phyloP scores from a whole-genome alignment of 352 stramenopile genomes.

The Globisporangium cystogenes region DNA sequence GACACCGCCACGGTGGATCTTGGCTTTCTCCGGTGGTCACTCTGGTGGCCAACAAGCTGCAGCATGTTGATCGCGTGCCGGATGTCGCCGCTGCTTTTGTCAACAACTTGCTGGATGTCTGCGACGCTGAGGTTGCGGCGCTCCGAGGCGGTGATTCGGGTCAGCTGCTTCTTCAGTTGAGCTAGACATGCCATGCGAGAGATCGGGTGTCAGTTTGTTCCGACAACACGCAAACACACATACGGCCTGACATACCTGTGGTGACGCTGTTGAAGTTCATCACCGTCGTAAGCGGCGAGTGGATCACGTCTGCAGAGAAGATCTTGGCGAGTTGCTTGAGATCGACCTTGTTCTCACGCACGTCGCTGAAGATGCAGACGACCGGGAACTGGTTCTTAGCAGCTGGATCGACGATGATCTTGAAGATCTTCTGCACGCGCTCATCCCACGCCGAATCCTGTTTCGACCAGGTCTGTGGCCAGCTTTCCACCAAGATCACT shows the following conservation, averaged over 20 bases:
- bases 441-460: slow-evolving; percentile 37
- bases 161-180: slow-evolving; percentile 70
- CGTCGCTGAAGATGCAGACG: slow-evolving; percentile 80
- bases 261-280: slow-evolving; percentile 82
- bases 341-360: slow-evolving; percentile 72
- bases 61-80: slow-evolving; percentile 78
- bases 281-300: slow-evolving; percentile 58
- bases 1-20: neutral
- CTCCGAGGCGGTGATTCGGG: slow-evolving; percentile 32
- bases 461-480: slow-evolving; percentile 48
- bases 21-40: slow-evolving; percentile 1
- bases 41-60: slow-evolving; percentile 25
- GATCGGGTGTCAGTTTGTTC: neutral
- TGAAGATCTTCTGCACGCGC: slow-evolving; percentile 50
- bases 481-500: slow-evolving; percentile 72
- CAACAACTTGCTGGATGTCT: slow-evolving; percentile 45
- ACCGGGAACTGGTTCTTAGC: slow-evolving; percentile 42
- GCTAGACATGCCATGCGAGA: slow-evolving; percentile 10
- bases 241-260: slow-evolving; percentile 23
- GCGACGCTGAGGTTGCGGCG: slow-evolving; percentile 16
- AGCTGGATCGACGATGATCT: slow-evolving; percentile 36
- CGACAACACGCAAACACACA: neutral
- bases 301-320: slow-evolving; percentile 65
- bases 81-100: slow-evolving; percentile 67
- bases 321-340: slow-evolving; percentile 43